Evolutionary conservation across 2,329 filamentous ascomycete genomes (phyloP).

Genomic region (Chrysoporthe cubensis): DNA sequence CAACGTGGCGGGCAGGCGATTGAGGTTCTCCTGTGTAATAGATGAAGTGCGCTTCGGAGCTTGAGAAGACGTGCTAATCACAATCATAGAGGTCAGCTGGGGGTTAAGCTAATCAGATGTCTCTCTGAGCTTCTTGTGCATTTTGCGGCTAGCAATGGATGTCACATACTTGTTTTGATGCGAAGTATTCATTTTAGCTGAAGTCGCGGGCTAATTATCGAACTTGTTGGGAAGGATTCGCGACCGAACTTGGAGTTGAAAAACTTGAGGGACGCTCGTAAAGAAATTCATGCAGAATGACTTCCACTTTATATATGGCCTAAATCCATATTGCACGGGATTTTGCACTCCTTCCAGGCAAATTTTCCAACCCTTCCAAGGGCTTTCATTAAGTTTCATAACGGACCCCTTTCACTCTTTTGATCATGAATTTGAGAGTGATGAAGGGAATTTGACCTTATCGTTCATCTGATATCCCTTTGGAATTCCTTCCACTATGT

Average conservation of each 20-base stretch:
- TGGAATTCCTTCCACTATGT: background rate
- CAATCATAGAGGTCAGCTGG: background rate
- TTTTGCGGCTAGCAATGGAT: background rate
- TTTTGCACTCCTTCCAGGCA: background rate
- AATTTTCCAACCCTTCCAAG: background rate
- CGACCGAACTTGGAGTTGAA: background rate
- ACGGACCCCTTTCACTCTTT: background rate
- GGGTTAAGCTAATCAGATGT: background rate
- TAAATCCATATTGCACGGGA: background rate
- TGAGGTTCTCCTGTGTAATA: background rate
- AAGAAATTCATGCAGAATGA: too few species aligned
- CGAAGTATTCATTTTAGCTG: background rate
- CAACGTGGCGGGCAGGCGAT: background rate
- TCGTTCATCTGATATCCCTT: background rate
- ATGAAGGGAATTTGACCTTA: background rate
- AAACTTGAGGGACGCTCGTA: background rate
- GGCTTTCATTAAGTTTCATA: background rate
- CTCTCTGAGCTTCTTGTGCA: background rate
- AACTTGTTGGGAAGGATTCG: background rate
- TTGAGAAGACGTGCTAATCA: background rate
- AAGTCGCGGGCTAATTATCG: background rate
- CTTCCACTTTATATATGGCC: background rate
- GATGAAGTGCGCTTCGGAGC: background rate
- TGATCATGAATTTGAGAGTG: background rate
- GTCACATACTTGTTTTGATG: background rate